phyloP scores from a whole-genome alignment of 805 yeast genomes.

The Metschnikowia sp. region DNA sequence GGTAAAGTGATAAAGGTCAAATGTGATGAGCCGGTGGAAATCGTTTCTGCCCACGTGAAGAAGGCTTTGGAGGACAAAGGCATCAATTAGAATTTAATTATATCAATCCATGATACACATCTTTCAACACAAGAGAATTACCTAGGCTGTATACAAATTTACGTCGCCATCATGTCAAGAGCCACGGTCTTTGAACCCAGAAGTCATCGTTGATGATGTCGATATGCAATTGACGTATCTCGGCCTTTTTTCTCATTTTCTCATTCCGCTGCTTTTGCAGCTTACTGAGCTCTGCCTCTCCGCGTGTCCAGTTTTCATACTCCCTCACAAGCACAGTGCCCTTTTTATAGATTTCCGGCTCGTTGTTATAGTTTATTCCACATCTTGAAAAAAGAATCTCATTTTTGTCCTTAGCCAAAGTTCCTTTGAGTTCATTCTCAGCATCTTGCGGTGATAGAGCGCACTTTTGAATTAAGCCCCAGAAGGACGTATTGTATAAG shows the following conservation, averaged over 20 bases:
- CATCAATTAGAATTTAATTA: constrained; percentile 14
- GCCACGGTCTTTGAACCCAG: constrained; percentile 51
- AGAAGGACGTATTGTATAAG: constrained; percentile 87
- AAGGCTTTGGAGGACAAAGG: constrained; percentile 51
- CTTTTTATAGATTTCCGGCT: constrained; percentile 82
- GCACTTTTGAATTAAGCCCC: constrained; percentile 75
- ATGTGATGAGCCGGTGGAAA: constrained; percentile 79
- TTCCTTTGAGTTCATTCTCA: constrained; percentile 71
- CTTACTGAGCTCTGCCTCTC: constrained; percentile 20
- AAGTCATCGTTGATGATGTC: constrained; percentile 65
- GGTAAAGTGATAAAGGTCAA: constrained; percentile 72
- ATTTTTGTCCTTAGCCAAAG: constrained; percentile 79
- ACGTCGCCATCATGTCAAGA: constrained; percentile 5
- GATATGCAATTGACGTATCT: constrained; percentile 45
- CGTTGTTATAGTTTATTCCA: constrained; percentile 86
- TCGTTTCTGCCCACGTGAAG: constrained; percentile 68
- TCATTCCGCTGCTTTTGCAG: constrained; percentile 50
- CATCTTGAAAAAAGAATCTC: constrained; percentile 78
- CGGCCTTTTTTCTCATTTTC: constrained; percentile 48
- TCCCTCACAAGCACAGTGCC: constrained; percentile 68
- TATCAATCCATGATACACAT: background rate
- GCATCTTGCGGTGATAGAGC: constrained; percentile 75
- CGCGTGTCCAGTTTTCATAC: constrained; percentile 19
- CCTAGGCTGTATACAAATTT: background rate
- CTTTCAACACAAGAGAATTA: background rate